Conservation (phyloP, 805 yeast genomes). For the Candida germanica region DNA sequence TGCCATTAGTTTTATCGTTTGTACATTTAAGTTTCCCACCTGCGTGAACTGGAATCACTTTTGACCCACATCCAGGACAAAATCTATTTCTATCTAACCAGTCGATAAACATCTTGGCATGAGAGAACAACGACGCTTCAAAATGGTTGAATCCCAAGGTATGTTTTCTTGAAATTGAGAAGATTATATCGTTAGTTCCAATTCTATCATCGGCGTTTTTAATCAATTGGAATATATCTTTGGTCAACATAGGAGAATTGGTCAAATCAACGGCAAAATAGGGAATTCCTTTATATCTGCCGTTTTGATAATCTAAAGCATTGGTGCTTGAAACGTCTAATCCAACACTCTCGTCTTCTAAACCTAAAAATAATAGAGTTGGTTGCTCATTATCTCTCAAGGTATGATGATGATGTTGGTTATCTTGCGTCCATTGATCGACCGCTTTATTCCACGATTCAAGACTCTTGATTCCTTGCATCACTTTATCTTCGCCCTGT, state of each 20-base stretch:
- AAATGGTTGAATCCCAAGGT: conserved; percentile 28
- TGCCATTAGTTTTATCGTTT: conserved; percentile 11
- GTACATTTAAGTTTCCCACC: conserved; percentile 63
- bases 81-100: conserved; percentile 73
- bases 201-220: conserved; percentile 10
- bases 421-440: conserved; percentile 28
- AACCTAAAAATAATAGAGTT: conserved; percentile 42
- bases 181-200: conserved; percentile 19
- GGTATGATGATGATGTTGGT: conserved; percentile 34
- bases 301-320: conserved; percentile 30
- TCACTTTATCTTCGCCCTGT: conserved; percentile 7
- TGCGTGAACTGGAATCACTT: conserved; percentile 58
- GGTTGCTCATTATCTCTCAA: conserved; percentile 38
- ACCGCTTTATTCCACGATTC: conserved; percentile 16
- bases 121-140: conserved; percentile 71
- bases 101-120: conserved; percentile 79
- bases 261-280: conserved; percentile 61
- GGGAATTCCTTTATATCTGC: conserved; percentile 58
- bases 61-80: conserved; percentile 85
- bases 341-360: conserved; percentile 46
- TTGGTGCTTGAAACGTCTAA: conserved; percentile 19
- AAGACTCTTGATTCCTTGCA: conserved; percentile 20
- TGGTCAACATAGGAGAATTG: conserved; percentile 38
- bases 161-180: conserved; percentile 35
- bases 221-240: conserved; percentile 26